Conservation (phyloP, 2,329 filamentous ascomycete species). For the Neonectria sp. region DNA sequence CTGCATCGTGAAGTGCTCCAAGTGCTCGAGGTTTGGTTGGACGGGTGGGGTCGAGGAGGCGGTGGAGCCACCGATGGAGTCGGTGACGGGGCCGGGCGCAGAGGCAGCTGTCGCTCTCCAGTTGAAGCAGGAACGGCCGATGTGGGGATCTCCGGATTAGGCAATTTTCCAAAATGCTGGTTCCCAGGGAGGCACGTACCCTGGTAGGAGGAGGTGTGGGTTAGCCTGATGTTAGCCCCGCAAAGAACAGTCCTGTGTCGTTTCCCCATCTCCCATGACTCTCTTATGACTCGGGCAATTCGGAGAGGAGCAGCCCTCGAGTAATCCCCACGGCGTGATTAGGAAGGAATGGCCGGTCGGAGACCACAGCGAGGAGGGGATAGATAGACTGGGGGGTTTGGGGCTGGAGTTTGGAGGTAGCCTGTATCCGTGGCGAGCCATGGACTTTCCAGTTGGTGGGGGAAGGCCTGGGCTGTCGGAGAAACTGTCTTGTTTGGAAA, state of each 20-base stretch:
- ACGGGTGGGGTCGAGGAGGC: neutral
- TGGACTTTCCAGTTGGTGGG: neutral
- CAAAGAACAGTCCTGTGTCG: too few species aligned
- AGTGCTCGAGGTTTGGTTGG: neutral
- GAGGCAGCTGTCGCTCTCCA: neutral
- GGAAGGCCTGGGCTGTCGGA: neutral
- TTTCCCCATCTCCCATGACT: conserved; percentile 4
- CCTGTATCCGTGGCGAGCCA: too few species aligned
- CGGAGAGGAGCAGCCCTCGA: neutral
- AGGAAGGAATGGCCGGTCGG: conserved; percentile 23
- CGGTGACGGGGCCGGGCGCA: neutral
- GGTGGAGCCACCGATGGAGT: neutral
- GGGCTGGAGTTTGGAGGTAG: conserved; percentile 1
- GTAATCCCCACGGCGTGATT: conserved; percentile 10
- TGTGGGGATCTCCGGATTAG: conserved; percentile 3
- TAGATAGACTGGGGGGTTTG: too few species aligned
- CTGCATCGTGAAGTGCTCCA: neutral
- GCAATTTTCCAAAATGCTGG: neutral
- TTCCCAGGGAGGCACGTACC: neutral
- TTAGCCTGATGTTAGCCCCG: too few species aligned
- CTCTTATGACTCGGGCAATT: conserved; percentile 15
- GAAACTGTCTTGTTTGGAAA: neutral
- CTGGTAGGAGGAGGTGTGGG: too few species aligned
- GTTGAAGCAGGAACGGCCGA: conserved; percentile 1
- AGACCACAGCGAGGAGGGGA: conserved; percentile 17